Evolutionary conservation across 306 rosid species (phyloP).

Genomic region (Citrullus mucosospermus): DNA sequence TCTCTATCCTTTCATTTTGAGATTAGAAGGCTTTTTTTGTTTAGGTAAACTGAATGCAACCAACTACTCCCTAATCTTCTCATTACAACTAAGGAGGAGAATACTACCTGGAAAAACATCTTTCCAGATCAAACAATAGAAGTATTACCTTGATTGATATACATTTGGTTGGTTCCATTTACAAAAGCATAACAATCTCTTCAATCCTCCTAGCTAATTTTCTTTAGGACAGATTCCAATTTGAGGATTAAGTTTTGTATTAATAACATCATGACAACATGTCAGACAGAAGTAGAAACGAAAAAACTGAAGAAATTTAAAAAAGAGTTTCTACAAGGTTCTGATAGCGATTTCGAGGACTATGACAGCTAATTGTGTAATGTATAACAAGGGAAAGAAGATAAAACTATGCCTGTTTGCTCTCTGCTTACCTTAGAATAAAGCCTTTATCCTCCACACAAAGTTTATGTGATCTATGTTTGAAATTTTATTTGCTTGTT

Average conservation of each 20-base stretch:
- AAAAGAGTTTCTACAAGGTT: slow-evolving; percentile 2
- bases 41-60: no score
- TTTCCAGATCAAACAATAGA: no score
- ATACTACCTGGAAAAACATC: no score
- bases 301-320: background rate
- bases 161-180: background rate
- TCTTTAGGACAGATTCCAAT: background rate
- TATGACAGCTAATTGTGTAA: background rate
- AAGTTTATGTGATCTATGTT: background rate
- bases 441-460: slow-evolving; percentile 34
- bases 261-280: background rate
- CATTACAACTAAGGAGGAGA: no score
- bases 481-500: background rate
- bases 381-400: background rate
- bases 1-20: background rate
- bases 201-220: background rate
- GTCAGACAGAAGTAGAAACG: background rate
- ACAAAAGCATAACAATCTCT: background rate
- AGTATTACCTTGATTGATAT: background rate
- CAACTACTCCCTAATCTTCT: no score
- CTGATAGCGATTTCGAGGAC: background rate
- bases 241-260: background rate
- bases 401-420: background rate
- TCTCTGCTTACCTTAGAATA: slow-evolving; percentile 2
- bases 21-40: background rate